Evolutionary conservation across 2,329 filamentous ascomycete genomes (phyloP).

Genomic region (Fusarium incarnatum): DNA sequence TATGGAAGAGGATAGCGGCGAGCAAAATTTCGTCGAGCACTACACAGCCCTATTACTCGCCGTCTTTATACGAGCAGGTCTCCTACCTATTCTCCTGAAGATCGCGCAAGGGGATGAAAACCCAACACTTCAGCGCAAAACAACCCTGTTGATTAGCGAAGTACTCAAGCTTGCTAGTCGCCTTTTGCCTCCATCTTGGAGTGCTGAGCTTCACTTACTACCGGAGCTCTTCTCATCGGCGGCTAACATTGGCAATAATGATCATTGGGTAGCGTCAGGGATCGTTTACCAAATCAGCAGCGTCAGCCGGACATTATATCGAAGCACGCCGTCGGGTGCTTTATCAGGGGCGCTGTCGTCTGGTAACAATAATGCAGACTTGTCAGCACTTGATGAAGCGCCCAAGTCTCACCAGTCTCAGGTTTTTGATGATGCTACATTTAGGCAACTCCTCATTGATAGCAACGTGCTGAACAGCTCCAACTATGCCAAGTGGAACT

Average conservation of each 20-base stretch:
- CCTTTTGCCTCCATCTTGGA: conserved; percentile 84
- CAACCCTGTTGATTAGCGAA: conserved; percentile 90
- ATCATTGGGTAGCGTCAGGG: conserved; percentile 83
- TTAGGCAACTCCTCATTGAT: conserved; percentile 75
- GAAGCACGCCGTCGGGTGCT: conserved; percentile 70
- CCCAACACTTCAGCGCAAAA: conserved; percentile 82
- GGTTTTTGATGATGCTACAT: conserved; percentile 69
- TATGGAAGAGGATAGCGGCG: conserved; percentile 74
- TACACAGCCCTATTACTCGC: conserved; percentile 91
- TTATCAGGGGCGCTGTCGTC: conserved; percentile 55
- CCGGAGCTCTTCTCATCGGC: conserved; percentile 86
- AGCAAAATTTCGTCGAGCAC: conserved; percentile 91
- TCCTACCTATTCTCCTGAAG: conserved; percentile 71
- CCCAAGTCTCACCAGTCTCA: conserved; percentile 62
- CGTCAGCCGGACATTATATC: conserved; percentile 90
- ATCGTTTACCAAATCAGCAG: conserved; percentile 99
- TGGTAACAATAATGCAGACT: conserved; percentile 59
- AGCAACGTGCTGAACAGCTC: conserved; percentile 89
- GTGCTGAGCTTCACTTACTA: conserved; percentile 85
- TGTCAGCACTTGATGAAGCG: conserved; percentile 67
- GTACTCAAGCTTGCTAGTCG: conserved; percentile 90
- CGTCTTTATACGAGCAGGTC: conserved; percentile 83
- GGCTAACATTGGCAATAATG: conserved; percentile 75
- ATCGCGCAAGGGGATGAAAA: conserved; percentile 77
- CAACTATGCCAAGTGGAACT: conserved; percentile 96